phyloP scores from a whole-genome alignment of 805 yeast genomes.

The Saturnispora diversa region DNA sequence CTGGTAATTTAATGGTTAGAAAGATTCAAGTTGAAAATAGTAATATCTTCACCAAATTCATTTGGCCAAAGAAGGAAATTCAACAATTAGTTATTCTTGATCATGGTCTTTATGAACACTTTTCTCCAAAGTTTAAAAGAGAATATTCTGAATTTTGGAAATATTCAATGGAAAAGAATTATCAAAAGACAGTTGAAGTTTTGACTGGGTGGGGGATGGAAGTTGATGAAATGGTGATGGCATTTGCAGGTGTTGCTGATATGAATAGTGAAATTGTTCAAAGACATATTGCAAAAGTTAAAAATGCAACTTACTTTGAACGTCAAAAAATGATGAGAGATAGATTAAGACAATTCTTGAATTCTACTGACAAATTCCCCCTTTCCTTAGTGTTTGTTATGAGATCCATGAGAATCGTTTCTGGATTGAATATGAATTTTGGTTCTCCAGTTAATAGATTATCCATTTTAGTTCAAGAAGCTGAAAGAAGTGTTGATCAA shows the following conservation, averaged over 20 bases:
- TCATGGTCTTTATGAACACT: conserved; percentile 62
- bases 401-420: conserved; percentile 68
- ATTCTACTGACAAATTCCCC: conserved; percentile 62
- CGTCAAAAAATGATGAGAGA: conserved; percentile 36
- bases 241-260: conserved; percentile 23
- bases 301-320: conserved; percentile 32
- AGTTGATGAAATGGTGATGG: conserved; percentile 51
- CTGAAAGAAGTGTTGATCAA: conserved; percentile 27
- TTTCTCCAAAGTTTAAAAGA: conserved; percentile 41
- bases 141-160: conserved; percentile 62
- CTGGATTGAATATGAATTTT: conserved; percentile 53
- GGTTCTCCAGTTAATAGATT: conserved; percentile 73
- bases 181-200: conserved; percentile 38
- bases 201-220: conserved; percentile 63
- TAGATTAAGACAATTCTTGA: conserved; percentile 46
- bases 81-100: conserved; percentile 64
- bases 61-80: conserved; percentile 17
- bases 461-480: conserved; percentile 52
- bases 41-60: conserved; percentile 5
- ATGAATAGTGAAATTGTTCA: conserved; percentile 28
- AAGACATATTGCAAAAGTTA: conserved; percentile 23
- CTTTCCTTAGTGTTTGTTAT: conserved; percentile 55
- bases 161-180: conserved; percentile 46
- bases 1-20: conserved; percentile 65
- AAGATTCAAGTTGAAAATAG: conserved; percentile 16